A percentile compares a stretch with the other conserved stretches of the same genome.
These are phyloP conservation scores for Monilinia fructicola DNA, from an alignment of 2,329 filamentous ascomycete genomes.

Conservation along the genomic window DNA sequence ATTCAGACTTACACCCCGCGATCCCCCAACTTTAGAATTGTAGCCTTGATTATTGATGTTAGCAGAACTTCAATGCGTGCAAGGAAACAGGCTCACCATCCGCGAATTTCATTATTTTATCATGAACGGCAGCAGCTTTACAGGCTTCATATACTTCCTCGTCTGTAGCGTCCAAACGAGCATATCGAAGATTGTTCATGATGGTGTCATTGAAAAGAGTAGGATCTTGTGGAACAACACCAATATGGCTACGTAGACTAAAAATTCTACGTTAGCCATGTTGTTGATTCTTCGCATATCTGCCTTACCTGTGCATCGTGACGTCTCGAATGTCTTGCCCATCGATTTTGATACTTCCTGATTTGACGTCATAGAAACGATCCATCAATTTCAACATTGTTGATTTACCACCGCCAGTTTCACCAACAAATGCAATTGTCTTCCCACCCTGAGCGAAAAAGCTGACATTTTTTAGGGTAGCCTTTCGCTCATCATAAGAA, in stretches of 20 bases:
- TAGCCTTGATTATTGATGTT: constrained; percentile 40
- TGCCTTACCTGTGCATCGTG: constrained; percentile 50
- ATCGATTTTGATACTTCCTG: constrained; percentile 44
- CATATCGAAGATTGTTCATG: constrained; percentile 41
- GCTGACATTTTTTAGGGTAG: constrained; percentile 40
- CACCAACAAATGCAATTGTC: constrained; percentile 48
- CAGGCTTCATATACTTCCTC: constrained; percentile 49
- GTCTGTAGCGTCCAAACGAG: constrained; percentile 36
- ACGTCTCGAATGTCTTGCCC: constrained; percentile 42
- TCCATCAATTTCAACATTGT: constrained; percentile 47
- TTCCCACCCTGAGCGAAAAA: constrained; percentile 43
- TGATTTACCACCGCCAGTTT: constrained; percentile 48
- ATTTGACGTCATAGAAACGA: constrained; percentile 48
- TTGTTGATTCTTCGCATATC: constrained; percentile 45
- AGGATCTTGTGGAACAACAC: constrained; percentile 59
- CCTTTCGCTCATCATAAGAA: constrained; percentile 41
- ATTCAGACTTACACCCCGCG: constrained; percentile 50
- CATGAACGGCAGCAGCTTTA: constrained; percentile 56
- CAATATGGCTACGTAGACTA: constrained; percentile 46
- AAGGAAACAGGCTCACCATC: constrained; percentile 51
- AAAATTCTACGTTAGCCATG: constrained; percentile 7
- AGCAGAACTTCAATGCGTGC: not conserved
- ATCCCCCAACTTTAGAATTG: constrained; percentile 47
- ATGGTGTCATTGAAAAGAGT: constrained; percentile 56
- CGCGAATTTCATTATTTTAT: constrained; percentile 56